A percentile compares a stretch with the other conserved stretches of the same genome.
These are phyloP conservation scores for Talaromyces sp. DNA, from an alignment of 2,329 filamentous ascomycete genomes.

Conservation along the genomic window DNA sequence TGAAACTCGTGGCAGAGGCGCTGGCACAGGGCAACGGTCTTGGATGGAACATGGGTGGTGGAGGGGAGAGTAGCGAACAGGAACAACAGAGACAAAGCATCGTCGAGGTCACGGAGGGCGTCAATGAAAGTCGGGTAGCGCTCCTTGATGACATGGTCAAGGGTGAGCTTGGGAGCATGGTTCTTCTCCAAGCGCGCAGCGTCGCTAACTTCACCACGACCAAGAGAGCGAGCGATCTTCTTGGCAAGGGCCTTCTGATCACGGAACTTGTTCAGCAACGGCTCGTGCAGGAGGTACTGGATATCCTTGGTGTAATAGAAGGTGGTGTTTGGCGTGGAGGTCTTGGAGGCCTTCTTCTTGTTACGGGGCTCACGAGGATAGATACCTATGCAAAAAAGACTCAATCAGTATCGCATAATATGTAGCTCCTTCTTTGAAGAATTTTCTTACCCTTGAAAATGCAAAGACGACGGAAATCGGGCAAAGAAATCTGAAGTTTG, in stretches of 20 bases:
- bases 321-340: constrained; percentile 84
- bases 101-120: constrained; percentile 89
- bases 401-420: constrained; percentile 17
- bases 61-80: constrained; percentile 96
- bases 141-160: constrained; percentile 97
- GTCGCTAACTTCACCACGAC: constrained; percentile 86
- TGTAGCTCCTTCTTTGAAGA: background rate
- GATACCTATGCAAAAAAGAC: constrained; percentile 60
- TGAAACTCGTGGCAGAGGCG: constrained; percentile 93
- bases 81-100: constrained; percentile 95
- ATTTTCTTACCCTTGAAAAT: constrained; percentile 81
- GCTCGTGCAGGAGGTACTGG: constrained; percentile 96
- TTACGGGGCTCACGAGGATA: constrained; percentile 96
- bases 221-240: constrained; percentile 92
- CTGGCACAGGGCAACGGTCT: constrained; percentile 95
- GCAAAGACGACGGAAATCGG: constrained; percentile 96
- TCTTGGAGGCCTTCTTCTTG: constrained; percentile 95
- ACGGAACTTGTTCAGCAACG: constrained; percentile 88
- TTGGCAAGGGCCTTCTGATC: constrained; percentile 96
- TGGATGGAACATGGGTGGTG: constrained; percentile 83
- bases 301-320: constrained; percentile 95
- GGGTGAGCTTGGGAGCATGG: constrained; percentile 82
- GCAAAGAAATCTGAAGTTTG: constrained; percentile 95
- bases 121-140: constrained; percentile 97
- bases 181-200: constrained; percentile 89